Conservation (phyloP, 768 basidiomycete species). For the Amanita pseudoporphyria region DNA sequence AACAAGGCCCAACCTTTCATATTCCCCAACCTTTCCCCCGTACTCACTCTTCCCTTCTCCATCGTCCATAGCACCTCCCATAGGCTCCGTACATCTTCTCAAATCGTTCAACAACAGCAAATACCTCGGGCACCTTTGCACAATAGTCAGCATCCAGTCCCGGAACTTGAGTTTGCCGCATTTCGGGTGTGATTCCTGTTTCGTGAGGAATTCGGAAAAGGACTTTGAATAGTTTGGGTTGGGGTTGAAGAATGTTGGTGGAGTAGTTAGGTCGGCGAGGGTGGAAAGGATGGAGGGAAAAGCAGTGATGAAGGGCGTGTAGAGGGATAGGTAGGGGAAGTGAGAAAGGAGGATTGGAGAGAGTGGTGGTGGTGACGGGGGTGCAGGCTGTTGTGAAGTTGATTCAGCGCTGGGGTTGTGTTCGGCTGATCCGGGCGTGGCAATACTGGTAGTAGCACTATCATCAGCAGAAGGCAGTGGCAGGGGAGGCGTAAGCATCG, state of each 20-base stretch:
- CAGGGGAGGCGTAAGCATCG: neutral
- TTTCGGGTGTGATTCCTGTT: slow-evolving; percentile 56
- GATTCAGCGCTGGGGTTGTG: slow-evolving; percentile 4
- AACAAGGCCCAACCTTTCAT: slow-evolving; percentile 46
- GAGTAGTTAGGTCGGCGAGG: slow-evolving; percentile 42
- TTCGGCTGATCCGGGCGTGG: slow-evolving; percentile 3
- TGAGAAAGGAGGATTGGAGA: slow-evolving; percentile 55
- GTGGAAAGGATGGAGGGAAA: slow-evolving; percentile 60
- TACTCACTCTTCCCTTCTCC: slow-evolving; percentile 36
- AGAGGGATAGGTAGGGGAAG: slow-evolving; percentile 83
- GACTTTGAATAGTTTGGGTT: slow-evolving; percentile 35
- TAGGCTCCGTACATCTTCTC: slow-evolving; percentile 47
- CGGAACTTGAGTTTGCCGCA: slow-evolving; percentile 70
- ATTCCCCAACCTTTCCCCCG: slow-evolving; percentile 30
- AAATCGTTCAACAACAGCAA: slow-evolving; percentile 78
- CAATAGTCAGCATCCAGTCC: slow-evolving; percentile 81
- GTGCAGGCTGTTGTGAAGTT: slow-evolving; percentile 3
- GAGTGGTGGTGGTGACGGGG: slow-evolving; percentile 14
- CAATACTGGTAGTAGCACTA: slow-evolving; percentile 12
- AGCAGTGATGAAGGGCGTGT: slow-evolving; percentile 75
- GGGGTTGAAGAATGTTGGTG: slow-evolving; percentile 26
- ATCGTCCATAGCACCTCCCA: neutral
- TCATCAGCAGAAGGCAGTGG: too few relatives aligned
- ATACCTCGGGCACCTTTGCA: slow-evolving; percentile 85
- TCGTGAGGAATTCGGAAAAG: slow-evolving; percentile 55